Evolutionary conservation across 1,284 basidiomycete genomes (phyloP).

Genomic region (Malassezia caprae): DNA sequence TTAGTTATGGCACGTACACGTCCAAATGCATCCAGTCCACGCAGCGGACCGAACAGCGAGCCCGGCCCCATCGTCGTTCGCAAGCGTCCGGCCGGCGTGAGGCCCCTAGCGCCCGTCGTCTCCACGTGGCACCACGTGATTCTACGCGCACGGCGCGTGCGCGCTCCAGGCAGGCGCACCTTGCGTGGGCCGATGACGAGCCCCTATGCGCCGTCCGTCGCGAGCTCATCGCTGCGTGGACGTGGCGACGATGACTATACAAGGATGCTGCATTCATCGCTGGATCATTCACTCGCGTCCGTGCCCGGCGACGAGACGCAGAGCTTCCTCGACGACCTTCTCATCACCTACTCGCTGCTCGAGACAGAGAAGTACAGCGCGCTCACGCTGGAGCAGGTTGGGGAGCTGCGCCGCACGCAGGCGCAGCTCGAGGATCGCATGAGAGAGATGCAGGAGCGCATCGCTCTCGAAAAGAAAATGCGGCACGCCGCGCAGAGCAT

Average conservation of each 20-base stretch:
- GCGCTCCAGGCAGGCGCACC: background rate
- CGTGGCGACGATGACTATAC: background rate
- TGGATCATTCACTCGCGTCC: background rate
- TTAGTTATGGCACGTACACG: conserved; percentile 3
- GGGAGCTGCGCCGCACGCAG: background rate
- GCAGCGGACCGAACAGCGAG: conserved; percentile 13
- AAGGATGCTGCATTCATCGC: background rate
- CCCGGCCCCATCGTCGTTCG: conserved; percentile 3
- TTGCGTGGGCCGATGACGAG: background rate
- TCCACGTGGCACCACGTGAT: conserved; percentile 11
- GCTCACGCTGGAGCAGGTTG: conserved; percentile 10
- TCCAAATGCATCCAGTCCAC: conserved; percentile 19
- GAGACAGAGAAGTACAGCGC: conserved; percentile 13
- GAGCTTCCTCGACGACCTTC: background rate
- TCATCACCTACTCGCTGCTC: conserved; percentile 10
- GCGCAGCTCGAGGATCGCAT: background rate
- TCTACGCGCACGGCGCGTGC: background rate
- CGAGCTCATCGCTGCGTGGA: background rate
- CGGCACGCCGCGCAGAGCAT: conserved; percentile 8
- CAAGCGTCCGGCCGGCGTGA: background rate
- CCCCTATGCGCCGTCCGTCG: background rate
- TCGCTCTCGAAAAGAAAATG: conserved; percentile 10
- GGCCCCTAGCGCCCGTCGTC: background rate
- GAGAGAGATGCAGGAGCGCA: conserved; percentile 1
- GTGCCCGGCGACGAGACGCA: background rate